Base-by-base conservation (phyloP, 2,329 filamentous ascomycete species). In the Gaeumannomyces sp. region DNA sequence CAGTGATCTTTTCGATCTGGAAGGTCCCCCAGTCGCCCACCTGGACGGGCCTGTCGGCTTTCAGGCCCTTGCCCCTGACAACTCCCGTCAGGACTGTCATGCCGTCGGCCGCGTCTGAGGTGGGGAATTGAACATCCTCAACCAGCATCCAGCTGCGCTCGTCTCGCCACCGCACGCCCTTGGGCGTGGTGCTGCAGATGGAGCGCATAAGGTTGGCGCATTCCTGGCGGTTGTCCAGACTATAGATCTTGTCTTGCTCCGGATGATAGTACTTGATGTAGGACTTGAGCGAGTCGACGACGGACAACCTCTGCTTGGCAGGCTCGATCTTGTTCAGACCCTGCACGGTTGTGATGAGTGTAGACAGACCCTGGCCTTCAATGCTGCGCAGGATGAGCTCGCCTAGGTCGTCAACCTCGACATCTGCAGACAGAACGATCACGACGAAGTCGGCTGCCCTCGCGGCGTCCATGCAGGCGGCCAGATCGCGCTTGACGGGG, bases 191-290 rank as follows among this genome's bases (percentile, higher is more conserved):
- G 68, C 89, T 97, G 81, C 95, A 99, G 22, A 99, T 80, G 33
- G 93, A 94, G 63, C 96, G 86, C 76, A 98, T 90, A 53, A 96
- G 81, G 74, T 97, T 98, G 63, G 92, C 86, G 74, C 91, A 94
- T 75, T 99, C 95, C 73, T 97, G 93, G 73, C 91, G 85, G 67
- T 86, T 94, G 73, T 97, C 93, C 64, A 97, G 82, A 70, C 88
- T 95, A 76, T 94, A 92, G 22, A 99, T 83, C 77, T 95, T 97
- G 71, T 97, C 93, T 71, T 95, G 89, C 29, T 91, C 86, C 0
- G 95, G 93, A 75, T 98, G 94, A 79, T 97, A 99, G 75, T 97
- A 94, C 31, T 88, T 92, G 72, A 98, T 93, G 78, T 91, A 97
- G 1, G 92, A 96, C 75, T 93, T 95, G 64, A 99, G 82, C 1